Evolutionary conservation across 1,284 basidiomycete genomes (phyloP).

Genomic region (Heterobasidion occidentale): DNA sequence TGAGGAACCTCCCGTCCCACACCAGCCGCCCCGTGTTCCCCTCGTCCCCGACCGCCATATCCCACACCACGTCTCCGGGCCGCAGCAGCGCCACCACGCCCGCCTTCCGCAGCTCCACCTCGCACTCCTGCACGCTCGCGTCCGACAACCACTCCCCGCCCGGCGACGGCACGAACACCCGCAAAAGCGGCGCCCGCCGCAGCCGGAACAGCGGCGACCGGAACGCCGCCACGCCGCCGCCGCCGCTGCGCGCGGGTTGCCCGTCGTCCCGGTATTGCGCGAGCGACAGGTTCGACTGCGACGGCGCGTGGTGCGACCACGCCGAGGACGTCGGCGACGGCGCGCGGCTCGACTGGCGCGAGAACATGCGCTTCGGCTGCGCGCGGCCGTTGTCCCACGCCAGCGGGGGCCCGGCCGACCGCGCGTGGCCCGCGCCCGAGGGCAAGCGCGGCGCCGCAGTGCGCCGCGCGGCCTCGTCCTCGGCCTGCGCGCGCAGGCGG

Average conservation of each 20-base stretch:
- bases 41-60: slow-evolving; percentile 74
- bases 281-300: slow-evolving; percentile 7
- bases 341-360: slow-evolving; percentile 46
- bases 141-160: slow-evolving; percentile 80
- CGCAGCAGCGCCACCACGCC: slow-evolving; percentile 51
- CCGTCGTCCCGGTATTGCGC: slow-evolving; percentile 1
- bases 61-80: slow-evolving; percentile 76
- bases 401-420: slow-evolving; percentile 7
- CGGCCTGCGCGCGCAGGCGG: slow-evolving; percentile 67
- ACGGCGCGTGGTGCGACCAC: slow-evolving; percentile 23
- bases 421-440: slow-evolving; percentile 7
- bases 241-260: slow-evolving; percentile 1
- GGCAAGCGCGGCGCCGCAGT: slow-evolving; percentile 20
- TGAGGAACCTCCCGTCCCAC: slow-evolving; percentile 78
- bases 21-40: slow-evolving; percentile 70
- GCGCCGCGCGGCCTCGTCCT: slow-evolving; percentile 31
- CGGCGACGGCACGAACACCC: slow-evolving; percentile 74
- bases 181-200: slow-evolving; percentile 62
- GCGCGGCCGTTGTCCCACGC: slow-evolving; percentile 8
- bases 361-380: slow-evolving; percentile 16
- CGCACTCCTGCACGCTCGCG: slow-evolving; percentile 68
- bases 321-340: slow-evolving; percentile 53
- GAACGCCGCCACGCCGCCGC: slow-evolving; percentile 25
- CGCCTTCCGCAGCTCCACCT: slow-evolving; percentile 64
- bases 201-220: slow-evolving; percentile 60